Percentiles rank a stretch among this genome's conserved stretches.
These are phyloP conservation scores for Aspergillus vadensis DNA, from an alignment of 2,329 filamentous ascomycete genomes.

Conservation along the genomic window DNA sequence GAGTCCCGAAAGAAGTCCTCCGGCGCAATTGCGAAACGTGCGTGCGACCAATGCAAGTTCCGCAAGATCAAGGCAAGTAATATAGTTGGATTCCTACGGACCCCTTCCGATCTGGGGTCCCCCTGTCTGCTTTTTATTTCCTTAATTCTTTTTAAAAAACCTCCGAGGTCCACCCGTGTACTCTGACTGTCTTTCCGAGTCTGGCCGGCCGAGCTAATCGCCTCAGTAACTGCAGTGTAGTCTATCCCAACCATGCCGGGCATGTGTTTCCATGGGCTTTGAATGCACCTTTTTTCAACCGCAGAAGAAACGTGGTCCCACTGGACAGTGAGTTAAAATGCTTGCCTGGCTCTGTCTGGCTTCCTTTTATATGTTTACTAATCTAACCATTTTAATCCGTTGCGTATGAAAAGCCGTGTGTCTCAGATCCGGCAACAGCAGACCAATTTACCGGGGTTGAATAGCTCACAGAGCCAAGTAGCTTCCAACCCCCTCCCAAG, in stretches of 20 bases:
- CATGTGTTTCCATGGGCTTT: constrained; percentile 42
- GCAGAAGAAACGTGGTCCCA: constrained; percentile 46
- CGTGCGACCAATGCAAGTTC: constrained; percentile 47
- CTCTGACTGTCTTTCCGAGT: no score
- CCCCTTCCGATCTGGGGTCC: background rate
- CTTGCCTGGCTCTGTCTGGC: background rate
- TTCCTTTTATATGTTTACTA: background rate
- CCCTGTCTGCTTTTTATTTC: background rate
- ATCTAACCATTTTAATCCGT: background rate
- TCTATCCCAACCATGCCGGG: constrained; percentile 42
- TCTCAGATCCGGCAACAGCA: constrained; percentile 43
- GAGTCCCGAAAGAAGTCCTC: constrained; percentile 26
- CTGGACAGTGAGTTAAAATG: constrained; percentile 37
- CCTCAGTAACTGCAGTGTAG: constrained; percentile 35
- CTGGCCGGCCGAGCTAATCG: background rate
- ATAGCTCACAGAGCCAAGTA: constrained; percentile 18
- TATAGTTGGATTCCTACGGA: background rate
- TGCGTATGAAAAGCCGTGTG: constrained; percentile 33
- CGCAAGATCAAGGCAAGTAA: constrained; percentile 40
- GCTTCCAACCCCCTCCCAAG: constrained; percentile 20
- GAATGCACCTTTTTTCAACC: constrained; percentile 46
- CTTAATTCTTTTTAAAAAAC: background rate
- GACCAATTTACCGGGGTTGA: constrained; percentile 22
- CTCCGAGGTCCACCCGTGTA: background rate
- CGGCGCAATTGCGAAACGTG: constrained; percentile 34